Evolutionary conservation across 140 eudicot genomes (phyloP).

Genomic region (Artemisia princeps): DNA sequence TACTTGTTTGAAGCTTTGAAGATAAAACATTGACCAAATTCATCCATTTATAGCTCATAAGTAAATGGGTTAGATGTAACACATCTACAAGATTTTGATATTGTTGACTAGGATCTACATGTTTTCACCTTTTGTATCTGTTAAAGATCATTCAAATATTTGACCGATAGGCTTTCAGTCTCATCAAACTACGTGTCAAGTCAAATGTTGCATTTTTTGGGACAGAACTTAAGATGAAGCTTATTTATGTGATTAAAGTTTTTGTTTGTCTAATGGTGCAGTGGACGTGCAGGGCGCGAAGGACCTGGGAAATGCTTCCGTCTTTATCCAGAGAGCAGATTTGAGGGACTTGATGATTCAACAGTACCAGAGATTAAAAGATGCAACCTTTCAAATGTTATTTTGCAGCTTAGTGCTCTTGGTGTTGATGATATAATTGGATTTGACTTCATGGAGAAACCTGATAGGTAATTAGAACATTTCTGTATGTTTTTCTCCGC

Average conservation of each 20-base stretch:
- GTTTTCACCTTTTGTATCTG: background rate
- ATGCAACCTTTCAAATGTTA: slow-evolving; percentile 77
- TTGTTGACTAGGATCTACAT: background rate
- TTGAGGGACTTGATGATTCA: slow-evolving; percentile 65
- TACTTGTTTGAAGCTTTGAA: no score
- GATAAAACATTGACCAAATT: no score
- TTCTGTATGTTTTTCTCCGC: no score
- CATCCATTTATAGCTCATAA: no score
- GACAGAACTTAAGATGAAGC: background rate
- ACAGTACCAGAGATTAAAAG: slow-evolving; percentile 87
- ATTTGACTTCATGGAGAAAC: slow-evolving; percentile 93
- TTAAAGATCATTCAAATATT: background rate
- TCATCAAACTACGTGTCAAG: background rate
- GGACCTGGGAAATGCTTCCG: slow-evolving; percentile 97
- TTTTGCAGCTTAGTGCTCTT: slow-evolving; percentile 87
- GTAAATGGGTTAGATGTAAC: no score
- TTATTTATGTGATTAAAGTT: slow-evolving; percentile 11
- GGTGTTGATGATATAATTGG: slow-evolving; percentile 80
- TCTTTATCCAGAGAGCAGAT: slow-evolving; percentile 73
- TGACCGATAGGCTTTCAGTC: background rate
- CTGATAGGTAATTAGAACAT: slow-evolving; percentile 50
- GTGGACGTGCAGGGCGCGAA: slow-evolving; percentile 99
- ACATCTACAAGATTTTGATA: background rate
- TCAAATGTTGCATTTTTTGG: background rate
- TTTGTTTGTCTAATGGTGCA: slow-evolving; percentile 24